phyloP scores from a whole-genome alignment of 2,329 filamentous ascomycete genomes.

The Ceratocystis lukuohia region DNA sequence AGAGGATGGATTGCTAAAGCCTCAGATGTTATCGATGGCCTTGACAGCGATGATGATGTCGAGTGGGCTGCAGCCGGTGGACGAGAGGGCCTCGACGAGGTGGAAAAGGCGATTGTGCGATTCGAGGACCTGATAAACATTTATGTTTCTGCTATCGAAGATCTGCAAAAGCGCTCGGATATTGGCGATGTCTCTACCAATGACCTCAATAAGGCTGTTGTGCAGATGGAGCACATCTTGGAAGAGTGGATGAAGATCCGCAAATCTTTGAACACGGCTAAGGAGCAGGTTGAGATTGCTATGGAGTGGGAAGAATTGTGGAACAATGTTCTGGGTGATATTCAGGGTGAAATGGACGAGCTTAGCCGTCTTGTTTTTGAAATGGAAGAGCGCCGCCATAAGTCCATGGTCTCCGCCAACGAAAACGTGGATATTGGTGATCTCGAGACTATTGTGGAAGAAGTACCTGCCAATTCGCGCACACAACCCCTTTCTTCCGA shows the following conservation, averaged over 20 bases:
- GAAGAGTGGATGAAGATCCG: conserved; percentile 76
- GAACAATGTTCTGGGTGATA: conserved; percentile 85
- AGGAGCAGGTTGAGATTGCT: conserved; percentile 83
- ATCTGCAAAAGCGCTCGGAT: conserved; percentile 67
- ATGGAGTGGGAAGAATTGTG: conserved; percentile 99
- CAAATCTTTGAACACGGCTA: conserved; percentile 60
- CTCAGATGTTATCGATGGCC: conserved; percentile 69
- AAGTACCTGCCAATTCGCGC: conserved; percentile 45
- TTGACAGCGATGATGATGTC: conserved; percentile 93
- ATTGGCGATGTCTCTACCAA: conserved; percentile 56
- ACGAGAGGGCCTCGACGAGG: conserved; percentile 61
- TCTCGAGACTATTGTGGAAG: conserved; percentile 84
- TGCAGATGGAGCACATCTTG: conserved; percentile 80
- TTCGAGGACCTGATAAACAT: conserved; percentile 86
- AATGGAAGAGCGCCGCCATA: conserved; percentile 92
- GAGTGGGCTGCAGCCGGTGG: conserved; percentile 92
- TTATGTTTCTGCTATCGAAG: conserved; percentile 88
- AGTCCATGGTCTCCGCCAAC: conserved; percentile 52
- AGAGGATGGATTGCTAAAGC: conserved; percentile 88
- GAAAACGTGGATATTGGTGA: conserved; percentile 70
- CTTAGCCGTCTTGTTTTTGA: conserved; percentile 77
- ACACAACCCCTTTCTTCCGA: conserved; percentile 40
- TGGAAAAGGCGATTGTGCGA: conserved; percentile 59
- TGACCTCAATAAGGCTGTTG: conserved; percentile 61
- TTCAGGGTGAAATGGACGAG: conserved; percentile 73